A percentile compares a stretch with the other conserved stretches of the same genome.
Evolutionary conservation across 2,329 filamentous ascomycete species (phyloP).

Genomic region (Cladosporium austrohemisphaericum): DNA sequence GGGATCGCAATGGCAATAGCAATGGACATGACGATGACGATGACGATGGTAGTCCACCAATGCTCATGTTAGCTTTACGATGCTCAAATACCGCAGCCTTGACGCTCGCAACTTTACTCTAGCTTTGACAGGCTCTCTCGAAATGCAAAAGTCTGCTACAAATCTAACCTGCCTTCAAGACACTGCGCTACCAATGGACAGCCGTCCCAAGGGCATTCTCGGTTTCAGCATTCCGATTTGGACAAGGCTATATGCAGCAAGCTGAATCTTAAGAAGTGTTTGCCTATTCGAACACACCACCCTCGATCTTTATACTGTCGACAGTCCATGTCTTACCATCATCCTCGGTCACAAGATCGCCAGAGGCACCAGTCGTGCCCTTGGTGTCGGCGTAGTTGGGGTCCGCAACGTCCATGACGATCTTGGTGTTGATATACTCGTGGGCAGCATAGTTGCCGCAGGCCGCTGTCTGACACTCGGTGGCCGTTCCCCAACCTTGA

Average conservation of each 20-base stretch:
- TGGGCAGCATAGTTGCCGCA: conserved; percentile 43
- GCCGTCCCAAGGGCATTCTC: conserved; percentile 10
- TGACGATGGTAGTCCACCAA: no score
- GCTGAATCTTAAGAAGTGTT: no score
- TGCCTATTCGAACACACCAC: conserved; percentile 4
- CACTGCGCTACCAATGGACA: no score
- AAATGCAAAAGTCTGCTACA: no score
- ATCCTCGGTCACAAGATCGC: conserved; percentile 40
- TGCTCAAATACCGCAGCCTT: no score
- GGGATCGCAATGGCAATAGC: neutral
- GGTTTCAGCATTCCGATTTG: conserved; percentile 7
- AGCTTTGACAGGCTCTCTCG: no score
- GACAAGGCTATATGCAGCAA: no score
- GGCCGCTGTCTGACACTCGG: conserved; percentile 39
- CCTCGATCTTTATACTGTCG: conserved; percentile 34
- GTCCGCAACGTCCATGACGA: conserved; percentile 35
- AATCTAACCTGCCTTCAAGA: no score
- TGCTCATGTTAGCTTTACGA: no score
- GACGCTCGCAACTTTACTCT: no score
- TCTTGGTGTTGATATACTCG: conserved; percentile 41
- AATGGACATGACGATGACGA: no score
- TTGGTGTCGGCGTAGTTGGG: conserved; percentile 41
- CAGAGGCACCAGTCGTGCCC: conserved; percentile 38
- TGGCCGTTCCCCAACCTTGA: conserved; percentile 40
- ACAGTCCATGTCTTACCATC: conserved; percentile 45